Base-by-base conservation (phyloP, 371 early-diverging fungal species). In the Nematocida homosporus region DNA sequence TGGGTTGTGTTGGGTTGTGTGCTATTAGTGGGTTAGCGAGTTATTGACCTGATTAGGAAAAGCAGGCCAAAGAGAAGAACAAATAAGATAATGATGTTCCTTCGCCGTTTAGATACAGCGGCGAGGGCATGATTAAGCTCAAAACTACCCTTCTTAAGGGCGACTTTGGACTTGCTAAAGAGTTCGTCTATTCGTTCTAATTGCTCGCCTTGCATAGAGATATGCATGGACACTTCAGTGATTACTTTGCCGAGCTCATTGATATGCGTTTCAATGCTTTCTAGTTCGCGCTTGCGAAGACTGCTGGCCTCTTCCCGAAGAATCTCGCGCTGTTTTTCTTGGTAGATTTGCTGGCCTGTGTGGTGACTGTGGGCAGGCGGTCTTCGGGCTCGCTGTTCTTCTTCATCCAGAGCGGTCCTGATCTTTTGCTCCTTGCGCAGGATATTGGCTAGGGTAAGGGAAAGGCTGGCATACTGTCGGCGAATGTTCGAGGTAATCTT, bases 191-290 rank as follows among this genome's bases (percentile, higher is more conserved):
- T 82, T 48, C 80, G 56, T 50, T 72, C 79, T 29, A 85, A 59
- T 30, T 76, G 67, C 53, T 83, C 83, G 40, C 80, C 85, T 57
- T 85, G 85, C 51, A 83, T 20, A 20, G 77, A 66, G 10, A 83
- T 72, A 59, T 85, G 85, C 52, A 85, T 79, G 18, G 79, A 77
- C 38, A 85, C 81, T 40, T 85, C 83, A 47, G 80, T 79, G 23
- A 85, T 79, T 53, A 85, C 66, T 56, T 80, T 78, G 13, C 85
- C 85, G 32, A 85, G 78, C 67, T 85, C 85, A 51, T 69, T 81
- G 30, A 85, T 82, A 48, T 81, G 84, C 59, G 56, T 54, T 23
- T 65, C 68, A 16, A 84, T 80, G 42, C 64, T 51, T 64, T 80
- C 76, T 44, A 79, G 56, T 48, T 80, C 78, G 41, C 69, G 29